Evolutionary conservation across 1,284 basidiomycete genomes (phyloP).

Genomic region (Rhodotorula mucilaginosa): DNA sequence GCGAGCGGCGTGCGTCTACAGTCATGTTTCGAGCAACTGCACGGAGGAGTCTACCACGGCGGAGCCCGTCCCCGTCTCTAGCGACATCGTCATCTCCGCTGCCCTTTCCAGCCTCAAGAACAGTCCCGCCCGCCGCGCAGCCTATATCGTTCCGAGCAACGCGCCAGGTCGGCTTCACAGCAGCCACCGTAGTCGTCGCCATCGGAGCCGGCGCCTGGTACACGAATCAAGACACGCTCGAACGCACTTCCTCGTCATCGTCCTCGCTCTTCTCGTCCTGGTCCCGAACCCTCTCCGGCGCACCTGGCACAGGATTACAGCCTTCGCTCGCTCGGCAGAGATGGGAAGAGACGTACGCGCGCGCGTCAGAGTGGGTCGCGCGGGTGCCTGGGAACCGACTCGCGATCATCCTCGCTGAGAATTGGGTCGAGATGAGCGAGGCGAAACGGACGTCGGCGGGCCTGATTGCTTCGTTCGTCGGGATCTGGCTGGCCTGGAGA

Average conservation of each 20-base stretch:
- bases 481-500: conserved; percentile 27
- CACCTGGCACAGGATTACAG: conserved; percentile 6
- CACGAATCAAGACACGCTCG: conserved; percentile 25
- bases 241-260: neutral
- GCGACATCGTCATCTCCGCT: neutral
- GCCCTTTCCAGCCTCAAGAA: neutral
- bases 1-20: neutral
- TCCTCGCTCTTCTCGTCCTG: neutral
- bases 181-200: neutral
- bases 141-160: conserved; percentile 1
- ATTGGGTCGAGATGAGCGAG: conserved; percentile 32
- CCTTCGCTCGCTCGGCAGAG: conserved; percentile 14
- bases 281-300: neutral
- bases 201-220: conserved; percentile 17
- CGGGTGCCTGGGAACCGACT: conserved; percentile 6
- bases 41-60: neutral
- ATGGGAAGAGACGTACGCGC: conserved; percentile 13
- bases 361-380: neutral
- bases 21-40: neutral
- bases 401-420: conserved; percentile 30
- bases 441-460: conserved; percentile 28
- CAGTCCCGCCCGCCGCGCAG: neutral
- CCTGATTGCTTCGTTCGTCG: conserved; percentile 21
- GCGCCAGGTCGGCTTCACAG: conserved; percentile 13
- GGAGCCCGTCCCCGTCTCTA: neutral